Base-by-base conservation (phyloP, 2,329 filamentous ascomycete species). In the Penicillium sclerotigenum region DNA sequence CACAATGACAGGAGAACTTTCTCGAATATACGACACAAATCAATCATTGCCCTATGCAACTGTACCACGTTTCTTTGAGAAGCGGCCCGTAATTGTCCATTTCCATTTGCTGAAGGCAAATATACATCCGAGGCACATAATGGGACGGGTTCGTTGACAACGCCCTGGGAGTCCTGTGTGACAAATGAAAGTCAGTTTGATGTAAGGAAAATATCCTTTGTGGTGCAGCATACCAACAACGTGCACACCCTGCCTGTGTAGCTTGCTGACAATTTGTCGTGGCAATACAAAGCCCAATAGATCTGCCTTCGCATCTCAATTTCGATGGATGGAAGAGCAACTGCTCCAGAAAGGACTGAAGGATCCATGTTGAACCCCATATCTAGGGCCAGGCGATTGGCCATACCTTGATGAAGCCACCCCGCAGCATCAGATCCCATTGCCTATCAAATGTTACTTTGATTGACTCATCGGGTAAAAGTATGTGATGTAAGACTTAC, bases 331-430 rank as follows among this genome's bases (percentile, higher is more conserved):
- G 67, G 53, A 33, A 74, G 59, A 13, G 59, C 47, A 37, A 61
- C 62, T 9, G 69, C 63, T 16, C 65, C 65, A 13, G 60, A 59
- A 5, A 73, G 56, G 11, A 64, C 64, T 0, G 64, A 59, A 1
- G 68, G 62, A 28, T 75, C 72, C 13, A 74, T 59, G 28, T 76
- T 74, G 0, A 75, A 58, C 1, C 73, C 73, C 71, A 75, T 73
- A 29, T 76, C 73, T 0, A 75, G 64, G 10, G 66, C 68, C 13
- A 76, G 52, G 3, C 71, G 65, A 46, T 60, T 69, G 1, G 73
- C 73, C 68, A 75, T 74, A 1, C 73, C 73, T n/a, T 73, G 68
- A 40, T 73, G 66, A 9, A 74, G 65, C 71, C 71, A 74, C 2
- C 71, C 69, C 1, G 70, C 66, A 3, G 72, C 71, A 57, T 75